Evolutionary conservation across 495 filamentous ascomycete species (phyloP), one percentile per base, ranked within the genome.

Genomic region (Hypoxylon fuscum): DNA sequence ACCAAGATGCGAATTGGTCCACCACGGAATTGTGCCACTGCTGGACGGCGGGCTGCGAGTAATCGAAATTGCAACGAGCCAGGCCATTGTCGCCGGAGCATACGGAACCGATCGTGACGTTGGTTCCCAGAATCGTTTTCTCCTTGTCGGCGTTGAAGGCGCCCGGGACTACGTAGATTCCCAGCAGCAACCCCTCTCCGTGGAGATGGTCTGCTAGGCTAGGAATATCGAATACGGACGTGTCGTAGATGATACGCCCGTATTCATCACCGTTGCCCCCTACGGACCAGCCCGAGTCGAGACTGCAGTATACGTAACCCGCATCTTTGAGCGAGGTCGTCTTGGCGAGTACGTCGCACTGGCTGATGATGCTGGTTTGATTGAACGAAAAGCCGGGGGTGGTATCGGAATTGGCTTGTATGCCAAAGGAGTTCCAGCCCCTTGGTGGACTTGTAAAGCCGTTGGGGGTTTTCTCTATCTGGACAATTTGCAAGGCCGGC

Each of bases 11-110:
- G 51, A 62, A 70, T 29, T 57, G 56, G 8, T 63, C 49, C 14
- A 74, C 55, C 18, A 72, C 58, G 12, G 72, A 72, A 35, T 74
- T 55, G 27, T 74, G 72, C 64, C 61, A 74, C 51, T 68, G 45
- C 44, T 74, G 72, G 14, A 65, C 62, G 12, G 58, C 64, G 12
- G 54, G 27, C 20, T 72, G 65, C 5, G 48, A 37, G 37, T 61
- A 74, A 35, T 72, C 68, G 27, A 63, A 74, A 42, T 74, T 56
- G 38, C 69, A 72, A 22, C 55, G 58, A 44, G 52, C 41, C 22
- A 54, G 31, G 52, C 68, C 61, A 20, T 67, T 62, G 18, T 69
- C 66, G 44, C 68, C 68, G 23, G 50, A 69, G 22, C 60, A 60
- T 11, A 66, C 53, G 37, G 56, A 61, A n/a, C 59, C 65, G 12